Conservation (phyloP, 2,329 filamentous ascomycete species). For the Clarireedia homoeocarpa region DNA sequence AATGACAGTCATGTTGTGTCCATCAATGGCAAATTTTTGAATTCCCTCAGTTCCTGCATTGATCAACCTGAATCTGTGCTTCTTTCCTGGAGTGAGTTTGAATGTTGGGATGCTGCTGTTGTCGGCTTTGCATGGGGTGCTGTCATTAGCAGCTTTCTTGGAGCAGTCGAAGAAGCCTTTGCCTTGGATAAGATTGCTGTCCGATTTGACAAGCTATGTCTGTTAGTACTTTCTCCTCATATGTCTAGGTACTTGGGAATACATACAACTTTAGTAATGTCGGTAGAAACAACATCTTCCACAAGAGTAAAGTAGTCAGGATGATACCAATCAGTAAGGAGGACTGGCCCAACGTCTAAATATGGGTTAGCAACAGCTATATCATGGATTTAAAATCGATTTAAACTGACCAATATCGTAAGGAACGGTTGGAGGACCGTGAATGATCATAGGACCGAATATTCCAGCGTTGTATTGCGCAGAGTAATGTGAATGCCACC, state of each 20-base stretch:
- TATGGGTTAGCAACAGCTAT: background rate
- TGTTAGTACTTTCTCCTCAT: background rate
- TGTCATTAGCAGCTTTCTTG: slow-evolving; percentile 1
- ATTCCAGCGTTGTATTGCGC: slow-evolving; percentile 45
- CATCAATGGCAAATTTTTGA: slow-evolving; percentile 42
- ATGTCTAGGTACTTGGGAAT: background rate
- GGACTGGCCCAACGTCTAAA: slow-evolving; percentile 44
- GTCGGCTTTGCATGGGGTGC: slow-evolving; percentile 12
- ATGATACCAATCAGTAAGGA: slow-evolving; percentile 33
- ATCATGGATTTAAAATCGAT: too few species aligned
- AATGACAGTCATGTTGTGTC: slow-evolving; percentile 49
- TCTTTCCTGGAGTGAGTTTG: slow-evolving; percentile 33
- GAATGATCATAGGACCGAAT: slow-evolving; percentile 51
- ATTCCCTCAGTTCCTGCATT: slow-evolving; percentile 36
- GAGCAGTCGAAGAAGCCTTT: slow-evolving; percentile 20
- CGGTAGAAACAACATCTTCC: slow-evolving; percentile 30
- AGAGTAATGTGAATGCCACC: slow-evolving; percentile 55
- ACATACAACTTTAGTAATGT: slow-evolving; percentile 1
- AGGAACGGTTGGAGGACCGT: slow-evolving; percentile 47
- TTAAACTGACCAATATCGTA: slow-evolving; percentile 44
- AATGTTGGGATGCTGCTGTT: slow-evolving; percentile 24
- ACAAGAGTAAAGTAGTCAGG: slow-evolving; percentile 39
- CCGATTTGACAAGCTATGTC: slow-evolving; percentile 16
- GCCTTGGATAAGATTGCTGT: slow-evolving; percentile 27
- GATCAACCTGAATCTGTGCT: slow-evolving; percentile 40